Conservation (phyloP, 2,329 filamentous ascomycete genomes). For the Mycosphaerella sp. region DNA sequence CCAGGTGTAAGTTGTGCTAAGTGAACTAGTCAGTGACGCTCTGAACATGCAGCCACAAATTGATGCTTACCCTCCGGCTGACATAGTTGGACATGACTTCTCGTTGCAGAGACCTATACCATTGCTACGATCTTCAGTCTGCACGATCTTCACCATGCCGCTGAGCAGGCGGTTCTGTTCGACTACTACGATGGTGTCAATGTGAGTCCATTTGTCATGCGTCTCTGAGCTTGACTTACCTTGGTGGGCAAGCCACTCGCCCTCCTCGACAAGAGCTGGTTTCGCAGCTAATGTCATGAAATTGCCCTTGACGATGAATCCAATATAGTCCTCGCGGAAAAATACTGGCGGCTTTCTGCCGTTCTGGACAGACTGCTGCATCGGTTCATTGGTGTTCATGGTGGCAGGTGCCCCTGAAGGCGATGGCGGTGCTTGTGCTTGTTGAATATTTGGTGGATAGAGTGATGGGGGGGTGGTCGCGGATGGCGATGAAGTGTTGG, state of each 20-base stretch:
- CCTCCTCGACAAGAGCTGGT: slow-evolving; percentile 87
- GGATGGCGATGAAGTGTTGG: slow-evolving; percentile 31
- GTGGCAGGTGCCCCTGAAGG: slow-evolving; percentile 46
- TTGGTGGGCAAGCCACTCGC: slow-evolving; percentile 94
- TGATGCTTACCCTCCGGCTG: slow-evolving; percentile 76
- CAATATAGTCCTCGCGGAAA: slow-evolving; percentile 68
- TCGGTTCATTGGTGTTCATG: slow-evolving; percentile 62
- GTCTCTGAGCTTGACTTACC: slow-evolving; percentile 47
- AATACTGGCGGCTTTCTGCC: slow-evolving; percentile 52
- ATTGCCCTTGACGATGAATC: slow-evolving; percentile 92
- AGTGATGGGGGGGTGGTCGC: slow-evolving; percentile 30
- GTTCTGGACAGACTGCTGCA: slow-evolving; percentile 33
- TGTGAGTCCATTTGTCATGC: not conserved
- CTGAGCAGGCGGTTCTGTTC: slow-evolving; percentile 87
- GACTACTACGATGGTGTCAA: slow-evolving; percentile 56
- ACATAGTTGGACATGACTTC: slow-evolving; percentile 82
- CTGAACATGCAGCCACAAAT: not conserved
- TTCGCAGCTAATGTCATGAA: slow-evolving; percentile 93
- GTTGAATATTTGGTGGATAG: slow-evolving; percentile 26
- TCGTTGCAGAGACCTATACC: slow-evolving; percentile 77
- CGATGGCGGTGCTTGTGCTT: slow-evolving; percentile 31
- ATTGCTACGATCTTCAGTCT: slow-evolving; percentile 65
- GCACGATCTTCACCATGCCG: slow-evolving; percentile 82
- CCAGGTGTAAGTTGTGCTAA: slow-evolving; percentile 94
- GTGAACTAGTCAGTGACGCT: not conserved